phyloP scores from a whole-genome alignment of 2,329 filamentous ascomycete genomes.

The Byssoonygena ceratinophila region DNA sequence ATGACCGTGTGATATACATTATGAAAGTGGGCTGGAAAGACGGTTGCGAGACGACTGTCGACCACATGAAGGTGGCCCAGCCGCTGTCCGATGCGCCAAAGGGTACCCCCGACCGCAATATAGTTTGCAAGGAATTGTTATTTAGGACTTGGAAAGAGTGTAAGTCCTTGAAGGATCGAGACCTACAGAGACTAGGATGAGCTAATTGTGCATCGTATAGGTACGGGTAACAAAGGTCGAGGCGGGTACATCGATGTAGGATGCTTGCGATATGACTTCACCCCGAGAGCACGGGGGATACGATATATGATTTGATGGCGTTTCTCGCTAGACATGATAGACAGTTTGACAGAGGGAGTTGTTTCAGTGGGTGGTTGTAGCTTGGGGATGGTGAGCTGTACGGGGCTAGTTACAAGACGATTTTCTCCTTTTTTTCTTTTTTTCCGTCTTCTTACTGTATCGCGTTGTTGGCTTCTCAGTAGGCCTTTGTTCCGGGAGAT shows the following conservation, averaged over 20 bases:
- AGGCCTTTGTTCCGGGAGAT: too few relatives aligned
- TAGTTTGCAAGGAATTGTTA: background rate
- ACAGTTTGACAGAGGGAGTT: too few relatives aligned
- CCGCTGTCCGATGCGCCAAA: background rate
- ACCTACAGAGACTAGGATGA: background rate
- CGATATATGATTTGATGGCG: background rate
- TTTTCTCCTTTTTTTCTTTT: too few relatives aligned
- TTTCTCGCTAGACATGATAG: too few relatives aligned
- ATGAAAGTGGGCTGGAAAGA: background rate
- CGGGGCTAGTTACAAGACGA: too few relatives aligned
- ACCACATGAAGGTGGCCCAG: background rate
- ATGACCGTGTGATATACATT: background rate
- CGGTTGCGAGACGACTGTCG: background rate
- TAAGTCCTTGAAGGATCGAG: background rate
- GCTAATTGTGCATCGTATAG: background rate
- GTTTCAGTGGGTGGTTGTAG: too few relatives aligned
- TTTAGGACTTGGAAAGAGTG: background rate
- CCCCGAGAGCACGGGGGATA: background rate
- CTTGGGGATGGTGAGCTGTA: too few relatives aligned
- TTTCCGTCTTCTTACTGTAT: too few relatives aligned
- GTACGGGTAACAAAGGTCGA: background rate
- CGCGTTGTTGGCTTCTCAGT: too few relatives aligned
- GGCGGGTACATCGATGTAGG: conserved; percentile 6
- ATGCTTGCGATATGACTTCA: conserved; percentile 1
- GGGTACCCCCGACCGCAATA: background rate